Evolutionary conservation across 257 asterid species (phyloP).

Genomic region (Salvia rosmarinus): DNA sequence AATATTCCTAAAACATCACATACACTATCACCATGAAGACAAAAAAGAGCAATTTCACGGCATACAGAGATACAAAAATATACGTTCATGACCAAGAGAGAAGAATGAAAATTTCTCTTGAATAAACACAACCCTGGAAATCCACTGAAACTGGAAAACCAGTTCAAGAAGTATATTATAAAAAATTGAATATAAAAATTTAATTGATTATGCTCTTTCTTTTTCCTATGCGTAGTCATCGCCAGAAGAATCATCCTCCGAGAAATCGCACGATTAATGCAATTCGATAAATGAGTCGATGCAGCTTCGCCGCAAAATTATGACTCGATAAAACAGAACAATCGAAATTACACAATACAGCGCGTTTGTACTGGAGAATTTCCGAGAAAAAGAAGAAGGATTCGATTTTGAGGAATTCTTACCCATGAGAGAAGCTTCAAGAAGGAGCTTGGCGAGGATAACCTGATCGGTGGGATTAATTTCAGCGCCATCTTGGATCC

Average conservation of each 20-base stretch:
- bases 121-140: slow-evolving; percentile 5
- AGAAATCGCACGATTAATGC: slow-evolving; percentile 4
- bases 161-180: not conserved
- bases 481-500: slow-evolving; percentile 69
- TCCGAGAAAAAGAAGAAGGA: not conserved
- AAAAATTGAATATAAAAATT: not conserved
- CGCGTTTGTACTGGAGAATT: slow-evolving; percentile 14
- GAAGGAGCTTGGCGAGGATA: slow-evolving; percentile 63
- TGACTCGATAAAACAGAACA: slow-evolving; percentile 15
- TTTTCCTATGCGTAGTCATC: not conserved
- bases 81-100: not conserved
- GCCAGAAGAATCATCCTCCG: slow-evolving; percentile 4
- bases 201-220: not conserved
- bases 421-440: slow-evolving; percentile 96
- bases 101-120: slow-evolving; percentile 5
- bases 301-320: slow-evolving; percentile 20
- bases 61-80: slow-evolving; percentile 4
- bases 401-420: slow-evolving; percentile 21
- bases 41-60: not conserved
- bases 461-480: slow-evolving; percentile 84
- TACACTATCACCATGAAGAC: not conserved
- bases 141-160: slow-evolving; percentile 17
- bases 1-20: not conserved
- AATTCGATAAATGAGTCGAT: not conserved
- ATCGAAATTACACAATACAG: not conserved